phyloP scores from a whole-genome alignment of 2,329 filamentous ascomycete genomes.

The Chrysosporium queenslandicum region DNA sequence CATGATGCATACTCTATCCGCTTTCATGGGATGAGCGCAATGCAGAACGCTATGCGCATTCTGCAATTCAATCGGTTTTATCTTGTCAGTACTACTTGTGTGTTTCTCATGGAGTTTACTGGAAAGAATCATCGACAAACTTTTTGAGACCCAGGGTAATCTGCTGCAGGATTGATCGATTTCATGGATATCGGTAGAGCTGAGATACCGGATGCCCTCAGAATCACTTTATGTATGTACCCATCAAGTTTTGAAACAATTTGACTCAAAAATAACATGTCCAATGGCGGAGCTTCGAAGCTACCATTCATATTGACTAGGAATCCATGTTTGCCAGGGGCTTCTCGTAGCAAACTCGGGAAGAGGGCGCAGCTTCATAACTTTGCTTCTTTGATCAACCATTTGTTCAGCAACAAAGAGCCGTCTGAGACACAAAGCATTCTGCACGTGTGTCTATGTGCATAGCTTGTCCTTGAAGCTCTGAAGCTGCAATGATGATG shows the following conservation, averaged over 20 bases:
- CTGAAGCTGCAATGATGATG: neutral
- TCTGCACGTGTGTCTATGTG: neutral
- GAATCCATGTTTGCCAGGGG: neutral
- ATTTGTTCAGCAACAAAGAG: neutral
- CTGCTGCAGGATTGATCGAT: no score
- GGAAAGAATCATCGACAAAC: no score
- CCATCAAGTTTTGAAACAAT: neutral
- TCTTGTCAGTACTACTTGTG: no score
- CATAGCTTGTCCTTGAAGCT: neutral
- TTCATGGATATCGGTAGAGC: no score
- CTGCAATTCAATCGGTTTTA: neutral
- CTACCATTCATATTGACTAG: neutral
- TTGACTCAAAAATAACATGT: neutral
- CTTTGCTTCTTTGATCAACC: neutral
- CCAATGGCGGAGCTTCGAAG: neutral
- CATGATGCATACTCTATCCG: neutral
- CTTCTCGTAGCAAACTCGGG: neutral
- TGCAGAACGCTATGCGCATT: neutral
- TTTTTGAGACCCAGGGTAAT: no score
- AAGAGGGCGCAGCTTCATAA: no score
- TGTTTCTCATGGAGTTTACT: no score
- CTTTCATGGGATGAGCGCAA: neutral
- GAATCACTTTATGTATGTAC: neutral
- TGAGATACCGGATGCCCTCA: no score
- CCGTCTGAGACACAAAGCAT: neutral